Percentiles rank a stretch among this genome's conserved stretches.
phyloP scores from a whole-genome alignment of 1,139 yeast species.

The Geotrichum restrictum region DNA sequence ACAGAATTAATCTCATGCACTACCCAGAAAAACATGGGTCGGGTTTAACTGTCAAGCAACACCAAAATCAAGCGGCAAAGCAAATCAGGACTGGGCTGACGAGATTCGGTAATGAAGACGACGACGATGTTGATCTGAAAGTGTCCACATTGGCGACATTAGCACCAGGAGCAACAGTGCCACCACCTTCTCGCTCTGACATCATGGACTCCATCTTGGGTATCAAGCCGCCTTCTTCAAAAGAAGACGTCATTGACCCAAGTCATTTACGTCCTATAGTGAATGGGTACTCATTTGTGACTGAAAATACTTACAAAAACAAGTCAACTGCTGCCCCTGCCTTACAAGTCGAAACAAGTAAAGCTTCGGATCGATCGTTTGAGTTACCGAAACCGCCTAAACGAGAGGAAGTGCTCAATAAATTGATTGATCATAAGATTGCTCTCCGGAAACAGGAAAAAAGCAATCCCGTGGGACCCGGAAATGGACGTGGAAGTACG shows the following conservation, averaged over 20 bases:
- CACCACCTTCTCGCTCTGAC: not conserved
- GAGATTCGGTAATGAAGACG: conserved; percentile 11
- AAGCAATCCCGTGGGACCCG: not conserved
- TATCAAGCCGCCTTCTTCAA: too few relatives aligned
- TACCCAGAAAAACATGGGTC: conserved; percentile 21
- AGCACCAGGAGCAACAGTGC: not conserved
- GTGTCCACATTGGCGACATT: too few relatives aligned
- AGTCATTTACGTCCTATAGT: too few relatives aligned
- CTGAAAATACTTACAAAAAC: conserved; percentile 22
- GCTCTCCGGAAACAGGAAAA: conserved; percentile 19
- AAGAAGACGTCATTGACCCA: too few relatives aligned
- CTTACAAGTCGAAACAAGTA: not conserved
- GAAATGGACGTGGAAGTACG: not conserved
- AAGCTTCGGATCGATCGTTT: not conserved
- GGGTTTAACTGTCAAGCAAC: conserved; percentile 13
- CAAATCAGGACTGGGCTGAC: conserved; percentile 26
- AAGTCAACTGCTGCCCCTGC: too few relatives aligned
- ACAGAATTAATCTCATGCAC: conserved; percentile 30
- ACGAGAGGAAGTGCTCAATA: conserved; percentile 23
- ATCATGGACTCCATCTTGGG: not conserved
- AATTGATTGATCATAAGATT: conserved; percentile 21
- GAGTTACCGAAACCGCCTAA: conserved; percentile 23
- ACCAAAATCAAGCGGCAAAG: conserved; percentile 19
- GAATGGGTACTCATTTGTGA: conserved; percentile 25
- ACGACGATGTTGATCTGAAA: too few relatives aligned